Evolutionary conservation across 805 yeast species (phyloP), one percentile per base, ranked within the genome.

Genomic region (Lipomyces spencermartinsiae): DNA sequence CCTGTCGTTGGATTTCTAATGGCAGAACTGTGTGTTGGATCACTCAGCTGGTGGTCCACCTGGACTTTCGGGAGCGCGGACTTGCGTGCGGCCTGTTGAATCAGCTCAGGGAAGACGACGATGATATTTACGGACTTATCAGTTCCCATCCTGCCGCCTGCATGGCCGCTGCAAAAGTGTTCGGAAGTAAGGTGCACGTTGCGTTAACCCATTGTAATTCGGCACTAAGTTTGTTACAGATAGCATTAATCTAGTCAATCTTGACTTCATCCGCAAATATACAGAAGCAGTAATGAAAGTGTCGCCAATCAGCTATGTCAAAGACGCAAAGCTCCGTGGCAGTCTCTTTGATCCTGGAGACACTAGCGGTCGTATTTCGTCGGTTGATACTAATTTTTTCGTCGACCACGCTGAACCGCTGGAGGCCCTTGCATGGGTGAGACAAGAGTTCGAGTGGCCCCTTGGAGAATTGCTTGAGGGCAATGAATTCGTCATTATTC

Each of bases 101-200:
- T 37, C 43, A 4, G 43, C 43, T 37, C 43, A 37, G 43, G 43
- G 43, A 37, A 37, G 10, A 37, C 43, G 43, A 37, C 43, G 43
- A 37, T 37, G 43, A 37, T 37, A 37, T 37, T 37, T 49, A 49
- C 54, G 54, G 54, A 7, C 54, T 49, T 22, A 49, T 49, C 3
- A 49, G 54, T 49, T 49, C 54, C 54, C 54, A 49, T 49, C 54
- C 54, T 49, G 54, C 54, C 54, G 54, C 54, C 54, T 49, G 54
- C 54, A 49, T 49, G 54, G 54, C 54, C 29, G 54, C 54, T 49
- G 54, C 54, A 49, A 49, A 49, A n/a, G 54, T 49, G 54, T 49
- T 49, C 14, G 54, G 54, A 49, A 49, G 54, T 49, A 49, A 49
- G 54, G 22, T 16, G 22, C 54, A n/a, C 14, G 54, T 16, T 49